Evolutionary conservation across 352 stramenopile species (phyloP), one percentile per base, ranked within the genome.

Genomic region (Globisporangium emineosum): DNA sequence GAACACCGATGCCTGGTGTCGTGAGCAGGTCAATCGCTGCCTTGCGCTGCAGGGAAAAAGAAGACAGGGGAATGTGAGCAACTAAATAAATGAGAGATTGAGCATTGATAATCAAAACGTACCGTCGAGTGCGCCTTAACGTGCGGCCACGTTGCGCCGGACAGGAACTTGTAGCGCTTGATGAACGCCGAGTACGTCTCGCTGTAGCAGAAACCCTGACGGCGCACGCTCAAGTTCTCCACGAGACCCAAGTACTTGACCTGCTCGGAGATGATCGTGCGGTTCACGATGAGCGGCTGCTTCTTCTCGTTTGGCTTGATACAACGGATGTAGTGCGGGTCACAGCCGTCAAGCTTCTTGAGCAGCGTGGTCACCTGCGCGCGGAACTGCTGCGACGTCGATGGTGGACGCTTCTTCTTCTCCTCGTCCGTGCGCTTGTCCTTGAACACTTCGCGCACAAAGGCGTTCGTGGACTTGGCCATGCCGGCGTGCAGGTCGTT

Each of bases 281-380:
- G 79, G 68, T 93, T 81, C 35, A 89, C 79, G 32, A 72, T 66
- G 23, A 90, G 68, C n/a, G 85, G 79, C n/a, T 72, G 61, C 71
- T 97, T 97, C 32, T 91, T 75, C 52, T 96, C 86, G 62, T 97
- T 97, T 2, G 88, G 83, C 67, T 97, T 97, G 65, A 97, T 96
- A 67, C 88, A 96, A 51, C 89, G 88, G 35, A 97, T 93, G 76
- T 97, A 97, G 71, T 96, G 85, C 27, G 89, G 91, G 67, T 95
- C 88, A 68, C 90, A 97, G 17, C 78, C 81, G 59, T 94, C 87
- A 32, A 97, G 72, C 64, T 91, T 88, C 67, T 83, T 86, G 4
- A 97, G 74, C 54, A 97, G 70, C 55, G 86, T 83, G 19, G 78
- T 67, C 51, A 94, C 88, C 50, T 97, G 88, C 25, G 69, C 73